These are phyloP conservation scores for Passalora sequoiae DNA, from an alignment of 2,329 filamentous ascomycete genomes.

Conservation along the genomic window DNA sequence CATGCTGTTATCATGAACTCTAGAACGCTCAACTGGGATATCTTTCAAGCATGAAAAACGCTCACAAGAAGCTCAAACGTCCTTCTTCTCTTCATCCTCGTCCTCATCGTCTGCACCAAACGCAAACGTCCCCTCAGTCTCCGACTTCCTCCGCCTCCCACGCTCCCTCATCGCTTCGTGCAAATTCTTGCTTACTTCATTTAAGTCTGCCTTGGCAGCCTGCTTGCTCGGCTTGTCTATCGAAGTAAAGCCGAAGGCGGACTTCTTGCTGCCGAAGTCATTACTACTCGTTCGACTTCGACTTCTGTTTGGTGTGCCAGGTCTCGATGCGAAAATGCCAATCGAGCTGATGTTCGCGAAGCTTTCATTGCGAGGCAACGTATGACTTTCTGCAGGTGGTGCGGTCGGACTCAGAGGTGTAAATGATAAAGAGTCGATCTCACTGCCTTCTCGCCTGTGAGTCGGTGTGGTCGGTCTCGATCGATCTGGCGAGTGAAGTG, in stretches of 20 bases:
- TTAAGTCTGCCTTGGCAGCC: constrained; percentile 61
- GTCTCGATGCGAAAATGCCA: constrained; percentile 83
- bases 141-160: constrained; percentile 53
- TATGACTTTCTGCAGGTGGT: constrained; percentile 11
- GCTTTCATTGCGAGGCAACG: constrained; percentile 77
- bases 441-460: constrained; percentile 21
- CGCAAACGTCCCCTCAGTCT: constrained; percentile 23
- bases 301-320: constrained; percentile 70
- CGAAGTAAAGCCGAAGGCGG: constrained; percentile 22
- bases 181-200: constrained; percentile 79
- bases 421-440: constrained; percentile 26
- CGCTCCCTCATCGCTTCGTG: constrained; percentile 76
- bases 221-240: constrained; percentile 51
- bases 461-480: constrained; percentile 27
- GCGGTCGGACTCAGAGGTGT: constrained; percentile 23
- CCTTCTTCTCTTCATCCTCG: constrained; percentile 22
- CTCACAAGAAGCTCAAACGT: constrained; percentile 13
- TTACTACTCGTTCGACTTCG: constrained; percentile 65
- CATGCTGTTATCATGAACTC: too few relatives aligned
- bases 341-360: constrained; percentile 85
- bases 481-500: constrained; percentile 25
- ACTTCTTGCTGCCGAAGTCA: constrained; percentile 22
- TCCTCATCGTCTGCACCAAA: constrained; percentile 19
- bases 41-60: constrained; percentile 3
- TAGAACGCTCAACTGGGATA: constrained; percentile 4